Conservation (phyloP, 495 filamentous ascomycete genomes). For the Aspergillus heteromorphus region DNA sequence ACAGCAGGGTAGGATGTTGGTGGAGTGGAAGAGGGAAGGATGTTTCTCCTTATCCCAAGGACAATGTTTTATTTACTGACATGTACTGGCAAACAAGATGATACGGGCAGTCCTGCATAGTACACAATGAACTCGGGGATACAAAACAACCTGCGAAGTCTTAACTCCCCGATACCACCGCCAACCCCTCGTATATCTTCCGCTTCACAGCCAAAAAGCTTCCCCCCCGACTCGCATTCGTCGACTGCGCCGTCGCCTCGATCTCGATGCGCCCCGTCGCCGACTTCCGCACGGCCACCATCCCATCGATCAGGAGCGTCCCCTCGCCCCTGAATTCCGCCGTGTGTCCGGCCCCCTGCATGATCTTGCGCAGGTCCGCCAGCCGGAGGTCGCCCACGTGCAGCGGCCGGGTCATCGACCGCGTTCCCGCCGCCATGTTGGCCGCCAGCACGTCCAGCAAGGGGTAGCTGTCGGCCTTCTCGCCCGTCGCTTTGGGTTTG, state of each 20-base stretch:
- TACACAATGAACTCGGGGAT: no score
- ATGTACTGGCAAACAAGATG: no score
- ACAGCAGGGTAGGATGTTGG: no score
- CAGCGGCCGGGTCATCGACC: slow-evolving; percentile 76
- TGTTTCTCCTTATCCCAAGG: no score
- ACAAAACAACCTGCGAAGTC: no score
- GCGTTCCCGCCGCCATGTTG: slow-evolving; percentile 69
- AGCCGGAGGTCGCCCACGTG: slow-evolving; percentile 92
- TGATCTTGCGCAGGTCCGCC: slow-evolving; percentile 77
- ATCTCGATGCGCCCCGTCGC: slow-evolving; percentile 84
- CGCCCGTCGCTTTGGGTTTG: slow-evolving; percentile 18
- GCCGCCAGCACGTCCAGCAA: slow-evolving; percentile 72
- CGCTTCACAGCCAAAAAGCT: slow-evolving; percentile 72
- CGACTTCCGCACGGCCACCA: slow-evolving; percentile 83
- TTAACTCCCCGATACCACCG: slow-evolving; percentile 69
- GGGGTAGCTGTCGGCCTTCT: slow-evolving; percentile 43
- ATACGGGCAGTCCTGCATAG: no score
- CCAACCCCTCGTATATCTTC: slow-evolving; percentile 79
- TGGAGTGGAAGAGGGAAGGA: no score
- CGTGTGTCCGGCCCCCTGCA: slow-evolving; percentile 75
- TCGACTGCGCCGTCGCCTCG: slow-evolving; percentile 59
- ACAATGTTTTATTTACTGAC: no score
- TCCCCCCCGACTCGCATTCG: slow-evolving; percentile 32
- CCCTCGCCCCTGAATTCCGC: slow-evolving; percentile 95
- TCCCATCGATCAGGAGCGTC: slow-evolving; percentile 80